These are phyloP conservation scores for Tolypocladium nubicola DNA, from an alignment of 2,329 filamentous ascomycete genomes.

Conservation along the genomic window DNA sequence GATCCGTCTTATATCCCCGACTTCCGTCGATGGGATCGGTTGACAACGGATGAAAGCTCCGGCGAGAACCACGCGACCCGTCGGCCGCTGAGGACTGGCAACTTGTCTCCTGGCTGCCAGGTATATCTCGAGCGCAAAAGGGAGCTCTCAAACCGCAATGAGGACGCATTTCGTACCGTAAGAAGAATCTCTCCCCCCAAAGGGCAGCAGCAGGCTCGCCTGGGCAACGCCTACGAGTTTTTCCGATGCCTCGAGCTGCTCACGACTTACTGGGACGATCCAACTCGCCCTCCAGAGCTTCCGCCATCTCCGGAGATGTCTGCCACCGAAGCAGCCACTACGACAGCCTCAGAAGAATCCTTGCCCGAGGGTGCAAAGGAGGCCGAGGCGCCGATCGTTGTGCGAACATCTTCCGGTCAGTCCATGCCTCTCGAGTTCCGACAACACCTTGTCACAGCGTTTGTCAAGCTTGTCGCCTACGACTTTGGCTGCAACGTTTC, in stretches of 20 bases:
- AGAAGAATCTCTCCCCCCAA: conserved; percentile 44
- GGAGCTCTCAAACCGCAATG: conserved; percentile 46
- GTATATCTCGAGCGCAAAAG: conserved; percentile 47
- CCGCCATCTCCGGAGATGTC: conserved; percentile 21
- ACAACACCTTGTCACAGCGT: conserved; percentile 45
- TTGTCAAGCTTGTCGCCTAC: conserved; percentile 54
- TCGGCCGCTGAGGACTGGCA: conserved; percentile 39
- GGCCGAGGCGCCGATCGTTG: conserved; percentile 4
- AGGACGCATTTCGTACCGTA: conserved; percentile 50
- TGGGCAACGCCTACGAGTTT: conserved; percentile 57
- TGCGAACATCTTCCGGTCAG: conserved; percentile 38
- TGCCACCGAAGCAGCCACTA: conserved; percentile 10
- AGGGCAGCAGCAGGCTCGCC: conserved; percentile 40
- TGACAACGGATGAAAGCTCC: conserved; percentile 37
- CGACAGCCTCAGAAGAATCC: conserved; percentile 1
- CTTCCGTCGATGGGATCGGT: conserved; percentile 38
- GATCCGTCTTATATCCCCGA: conserved; percentile 42
- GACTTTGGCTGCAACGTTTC: conserved; percentile 55
- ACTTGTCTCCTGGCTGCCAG: conserved; percentile 43
- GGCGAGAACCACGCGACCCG: conserved; percentile 37
- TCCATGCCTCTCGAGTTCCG: conserved; percentile 49
- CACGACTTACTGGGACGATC: conserved; percentile 52
- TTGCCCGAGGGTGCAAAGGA: conserved; percentile 4
- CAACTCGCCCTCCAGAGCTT: conserved; percentile 27
- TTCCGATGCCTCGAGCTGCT: conserved; percentile 51